Base-by-base conservation (phyloP, 2,329 filamentous ascomycete genomes). In the Fusarium miscanthi region DNA sequence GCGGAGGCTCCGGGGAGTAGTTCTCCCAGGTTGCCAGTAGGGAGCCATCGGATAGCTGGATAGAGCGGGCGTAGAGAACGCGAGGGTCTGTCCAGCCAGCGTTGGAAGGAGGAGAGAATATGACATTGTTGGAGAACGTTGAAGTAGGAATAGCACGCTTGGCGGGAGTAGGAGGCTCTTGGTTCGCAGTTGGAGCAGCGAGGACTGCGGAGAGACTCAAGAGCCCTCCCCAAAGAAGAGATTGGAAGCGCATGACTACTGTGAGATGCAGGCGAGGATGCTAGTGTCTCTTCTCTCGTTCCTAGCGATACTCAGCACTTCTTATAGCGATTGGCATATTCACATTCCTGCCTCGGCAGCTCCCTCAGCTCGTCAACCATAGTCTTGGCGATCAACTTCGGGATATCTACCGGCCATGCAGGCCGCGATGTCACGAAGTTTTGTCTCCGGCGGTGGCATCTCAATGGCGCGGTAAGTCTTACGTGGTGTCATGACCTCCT, bases 21-120 rank as follows among this genome's bases (percentile, higher is more conserved):
- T 88, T 88, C 73, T 88, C 86, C 86, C 87, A 88, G 1, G 87
- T 88, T 23, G 85, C 84, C 11, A 89, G 81, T 10, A 88, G 81
- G 23, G 83, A 82, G 33, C 85, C 81, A 70, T 84, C 82, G 9
- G 78, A 77, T 33, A 87, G 83, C 78, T 87, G 80, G 11, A 83
- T 80, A 13, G 83, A 81, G 16, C 85, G 84, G 16, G 84, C 80
- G 66, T 86, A 86, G 7, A 86, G 78, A 10, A 84, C 82, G 2
- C 81, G 80, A 5, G 84, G 84, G 53, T 83, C 81, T 1, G 80
- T 85, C 78, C 84, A 85, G 5, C 66, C 66, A 1, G 70, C 66
- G 60, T 82, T 80, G 8, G 67, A 66, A 2, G 75, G 75, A 10
- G 85, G 84, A 46, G 80, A 80, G 69, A 81, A 86, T 49, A 86